Evolutionary conservation across 805 yeast genomes (phyloP).

Genomic region (Dipodascus albidus): DNA sequence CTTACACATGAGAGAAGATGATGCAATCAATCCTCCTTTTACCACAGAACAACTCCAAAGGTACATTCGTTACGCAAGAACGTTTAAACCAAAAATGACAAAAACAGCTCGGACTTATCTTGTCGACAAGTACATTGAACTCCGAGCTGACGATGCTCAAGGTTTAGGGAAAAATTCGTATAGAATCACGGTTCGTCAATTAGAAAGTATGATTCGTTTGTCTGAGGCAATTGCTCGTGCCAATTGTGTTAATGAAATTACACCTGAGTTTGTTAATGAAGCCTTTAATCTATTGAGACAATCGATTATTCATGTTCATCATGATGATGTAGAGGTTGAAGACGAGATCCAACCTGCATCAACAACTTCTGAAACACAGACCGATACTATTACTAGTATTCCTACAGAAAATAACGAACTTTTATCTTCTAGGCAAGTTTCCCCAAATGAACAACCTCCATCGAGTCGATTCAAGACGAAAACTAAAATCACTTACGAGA

Average conservation of each 20-base stretch:
- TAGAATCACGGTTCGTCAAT: constrained; percentile 92
- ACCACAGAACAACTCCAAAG: constrained; percentile 79
- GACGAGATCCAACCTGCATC: constrained; percentile 43
- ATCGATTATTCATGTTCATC: constrained; percentile 87
- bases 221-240: constrained; percentile 97
- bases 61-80: constrained; percentile 83
- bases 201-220: constrained; percentile 85
- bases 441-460: constrained; percentile 6
- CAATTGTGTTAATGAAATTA: constrained; percentile 80
- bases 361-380: constrained; percentile 14
- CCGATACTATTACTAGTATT: constrained; percentile 8
- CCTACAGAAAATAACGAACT: constrained; percentile 4
- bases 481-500: constrained; percentile 66
- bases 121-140: constrained; percentile 70
- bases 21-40: constrained; percentile 81
- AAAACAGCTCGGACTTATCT: constrained; percentile 67
- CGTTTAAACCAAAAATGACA: constrained; percentile 84
- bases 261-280: constrained; percentile 79
- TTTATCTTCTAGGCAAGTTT: constrained; percentile 5
- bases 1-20: constrained; percentile 82
- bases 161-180: constrained; percentile 74
- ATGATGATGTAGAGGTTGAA: constrained; percentile 80
- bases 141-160: constrained; percentile 83
- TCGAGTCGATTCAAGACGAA: constrained; percentile 25
- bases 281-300: constrained; percentile 85